phyloP scores from a whole-genome alignment of 2,329 filamentous ascomycete genomes.

The Fusarium kyushuense region DNA sequence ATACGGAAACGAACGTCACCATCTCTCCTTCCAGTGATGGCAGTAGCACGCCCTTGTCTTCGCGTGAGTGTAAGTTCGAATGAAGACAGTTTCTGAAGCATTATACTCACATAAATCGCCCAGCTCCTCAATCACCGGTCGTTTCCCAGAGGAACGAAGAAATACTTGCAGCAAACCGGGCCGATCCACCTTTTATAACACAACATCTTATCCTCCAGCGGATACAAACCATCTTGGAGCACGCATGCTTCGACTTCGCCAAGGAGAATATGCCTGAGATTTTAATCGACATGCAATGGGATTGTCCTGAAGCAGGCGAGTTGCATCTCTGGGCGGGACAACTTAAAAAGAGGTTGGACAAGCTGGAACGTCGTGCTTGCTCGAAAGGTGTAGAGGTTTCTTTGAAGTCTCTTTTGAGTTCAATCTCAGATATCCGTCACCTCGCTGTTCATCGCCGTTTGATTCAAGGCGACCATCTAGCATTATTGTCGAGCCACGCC shows the following conservation, averaged over 20 bases:
- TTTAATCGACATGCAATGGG: background rate
- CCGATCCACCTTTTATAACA: background rate
- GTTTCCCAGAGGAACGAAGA: background rate
- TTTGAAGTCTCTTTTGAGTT: background rate
- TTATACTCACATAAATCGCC: background rate
- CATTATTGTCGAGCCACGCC: background rate
- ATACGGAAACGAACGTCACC: too few species aligned
- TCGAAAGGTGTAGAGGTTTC: background rate
- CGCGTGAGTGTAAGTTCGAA: background rate
- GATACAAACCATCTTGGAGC: background rate
- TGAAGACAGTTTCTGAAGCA: background rate
- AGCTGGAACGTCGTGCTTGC: background rate
- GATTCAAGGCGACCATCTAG: background rate
- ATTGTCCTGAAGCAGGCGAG: conserved; percentile 1
- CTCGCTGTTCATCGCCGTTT: background rate
- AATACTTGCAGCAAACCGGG: background rate
- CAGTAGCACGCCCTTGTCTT: too few species aligned
- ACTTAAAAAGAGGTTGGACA: background rate
- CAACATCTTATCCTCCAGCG: background rate
- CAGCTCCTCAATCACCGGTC: background rate
- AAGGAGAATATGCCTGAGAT: background rate
- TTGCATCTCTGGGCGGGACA: background rate
- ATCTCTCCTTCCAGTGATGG: too few species aligned
- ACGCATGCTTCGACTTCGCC: background rate
- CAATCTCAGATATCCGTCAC: background rate